phyloP scores from a whole-genome alignment of 179 eudicot genomes.

The Drosera spatulata region DNA sequence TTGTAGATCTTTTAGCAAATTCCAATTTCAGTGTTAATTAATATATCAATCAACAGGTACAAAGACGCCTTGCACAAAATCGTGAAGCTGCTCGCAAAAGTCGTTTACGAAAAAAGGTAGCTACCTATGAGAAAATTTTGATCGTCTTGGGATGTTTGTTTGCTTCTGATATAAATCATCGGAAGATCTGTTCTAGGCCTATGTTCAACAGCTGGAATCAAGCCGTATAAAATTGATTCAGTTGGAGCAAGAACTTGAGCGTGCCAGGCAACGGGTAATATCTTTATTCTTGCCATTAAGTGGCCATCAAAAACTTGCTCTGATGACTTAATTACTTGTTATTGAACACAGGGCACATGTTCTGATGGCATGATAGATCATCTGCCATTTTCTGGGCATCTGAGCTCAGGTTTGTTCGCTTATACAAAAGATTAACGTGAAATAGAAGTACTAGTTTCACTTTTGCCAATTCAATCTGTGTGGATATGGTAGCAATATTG shows the following conservation, averaged over 20 bases:
- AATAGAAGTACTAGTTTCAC: too few relatives aligned
- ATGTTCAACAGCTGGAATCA: conserved; percentile 90
- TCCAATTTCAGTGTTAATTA: not conserved
- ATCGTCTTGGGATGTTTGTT: not conserved
- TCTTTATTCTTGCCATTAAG: not conserved
- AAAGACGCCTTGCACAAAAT: conserved; percentile 95
- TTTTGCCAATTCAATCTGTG: too few relatives aligned
- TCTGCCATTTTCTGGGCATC: conserved; percentile 36
- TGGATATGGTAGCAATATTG: too few relatives aligned
- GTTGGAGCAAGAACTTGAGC: conserved; percentile 90
- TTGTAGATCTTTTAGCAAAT: too few relatives aligned
- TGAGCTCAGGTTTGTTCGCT: conserved; percentile 69
- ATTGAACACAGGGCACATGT: conserved; percentile 49
- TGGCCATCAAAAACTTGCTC: not conserved
- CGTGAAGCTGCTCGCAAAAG: conserved; percentile 99
- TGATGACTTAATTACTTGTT: conserved; percentile 5
- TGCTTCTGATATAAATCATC: conserved; percentile 7
- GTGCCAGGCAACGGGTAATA: conserved; percentile 62
- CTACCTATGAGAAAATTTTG: not conserved
- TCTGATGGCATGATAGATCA: conserved; percentile 50
- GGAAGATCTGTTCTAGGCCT: conserved; percentile 45
- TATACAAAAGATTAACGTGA: not conserved
- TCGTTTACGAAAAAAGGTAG: conserved; percentile 90
- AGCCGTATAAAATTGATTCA: conserved; percentile 75
- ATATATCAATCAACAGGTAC: conserved; percentile 35